These are phyloP conservation scores for Hymenotorrendiella dingleyae DNA, from an alignment of 2,329 filamentous ascomycete species.

Conservation along the genomic window DNA sequence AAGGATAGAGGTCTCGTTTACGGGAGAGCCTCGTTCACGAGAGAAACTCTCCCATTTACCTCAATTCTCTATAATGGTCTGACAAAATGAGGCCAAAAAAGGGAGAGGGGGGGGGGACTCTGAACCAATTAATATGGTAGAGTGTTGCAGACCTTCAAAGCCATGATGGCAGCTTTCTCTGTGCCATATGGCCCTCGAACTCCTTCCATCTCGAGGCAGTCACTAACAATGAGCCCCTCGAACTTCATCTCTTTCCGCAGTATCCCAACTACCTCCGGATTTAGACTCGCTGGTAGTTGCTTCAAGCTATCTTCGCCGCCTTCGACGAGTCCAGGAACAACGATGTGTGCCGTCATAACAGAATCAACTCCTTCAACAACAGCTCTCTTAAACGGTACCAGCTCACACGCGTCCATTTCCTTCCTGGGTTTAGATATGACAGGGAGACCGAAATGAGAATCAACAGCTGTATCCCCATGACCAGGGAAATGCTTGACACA, in stretches of 20 bases:
- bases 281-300: conserved; percentile 36
- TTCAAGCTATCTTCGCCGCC: conserved; percentile 2
- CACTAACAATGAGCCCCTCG: conserved; percentile 38
- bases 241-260: conserved; percentile 38
- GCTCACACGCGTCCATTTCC: conserved; percentile 35
- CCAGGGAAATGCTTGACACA: conserved; percentile 42
- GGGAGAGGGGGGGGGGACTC: no score
- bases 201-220: conserved; percentile 41
- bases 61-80: no score
- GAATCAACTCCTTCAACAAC: conserved; percentile 36
- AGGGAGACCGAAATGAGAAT: conserved; percentile 38
- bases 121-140: no score
- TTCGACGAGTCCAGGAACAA: conserved; percentile 30
- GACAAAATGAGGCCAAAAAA: no score
- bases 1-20: no score
- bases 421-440: conserved; percentile 34
- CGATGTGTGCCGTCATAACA: conserved; percentile 41
- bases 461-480: conserved; percentile 38
- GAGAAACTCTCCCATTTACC: no score
- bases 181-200: conserved; percentile 37
- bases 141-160: conserved; percentile 28
- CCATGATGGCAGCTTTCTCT: conserved; percentile 35
- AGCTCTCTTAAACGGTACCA: conserved; percentile 39
- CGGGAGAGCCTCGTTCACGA: no score
- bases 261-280: conserved; percentile 32